A percentile compares a stretch with the other conserved stretches of the same genome.
Conservation (phyloP, 345 rosid genomes). For the Pugionium dolabratum region DNA sequence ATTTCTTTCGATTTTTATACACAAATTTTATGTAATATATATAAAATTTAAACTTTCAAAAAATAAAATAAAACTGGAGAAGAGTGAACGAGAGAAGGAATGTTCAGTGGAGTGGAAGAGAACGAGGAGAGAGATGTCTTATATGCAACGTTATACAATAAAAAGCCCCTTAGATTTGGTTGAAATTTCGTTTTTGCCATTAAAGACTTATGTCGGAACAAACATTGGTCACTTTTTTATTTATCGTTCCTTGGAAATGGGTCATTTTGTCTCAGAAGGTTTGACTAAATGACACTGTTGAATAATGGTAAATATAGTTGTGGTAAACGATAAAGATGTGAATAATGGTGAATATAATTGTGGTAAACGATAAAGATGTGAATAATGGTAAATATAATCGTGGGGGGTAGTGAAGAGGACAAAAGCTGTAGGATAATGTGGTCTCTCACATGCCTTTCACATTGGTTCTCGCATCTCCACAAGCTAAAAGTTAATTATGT, state of each 20-base stretch:
- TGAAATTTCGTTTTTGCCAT: constrained; percentile 25
- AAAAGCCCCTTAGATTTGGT: constrained; percentile 26
- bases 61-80: neutral
- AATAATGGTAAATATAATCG: neutral
- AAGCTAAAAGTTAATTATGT: constrained; percentile 20
- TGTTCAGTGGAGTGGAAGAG: constrained; percentile 5
- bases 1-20: neutral
- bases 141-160: constrained; percentile 41
- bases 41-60: no score
- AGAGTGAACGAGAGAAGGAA: constrained; percentile 8
- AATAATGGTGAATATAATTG: neutral
- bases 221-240: constrained; percentile 29
- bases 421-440: constrained; percentile 35
- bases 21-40: constrained; percentile 1
- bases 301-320: neutral
- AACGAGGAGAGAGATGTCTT: constrained; percentile 21
- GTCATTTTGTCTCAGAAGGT: constrained; percentile 20
- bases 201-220: constrained; percentile 23
- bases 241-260: constrained; percentile 32
- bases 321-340: no score
- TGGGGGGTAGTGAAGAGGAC: constrained; percentile 20
- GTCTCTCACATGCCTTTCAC: constrained; percentile 33
- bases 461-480: constrained; percentile 25
- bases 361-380: no score
- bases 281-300: constrained; percentile 22